Evolutionary conservation across 2,329 filamentous ascomycete species (phyloP), one percentile per base, ranked within the genome.

Genomic region (Ophioceras dolichostomum): DNA sequence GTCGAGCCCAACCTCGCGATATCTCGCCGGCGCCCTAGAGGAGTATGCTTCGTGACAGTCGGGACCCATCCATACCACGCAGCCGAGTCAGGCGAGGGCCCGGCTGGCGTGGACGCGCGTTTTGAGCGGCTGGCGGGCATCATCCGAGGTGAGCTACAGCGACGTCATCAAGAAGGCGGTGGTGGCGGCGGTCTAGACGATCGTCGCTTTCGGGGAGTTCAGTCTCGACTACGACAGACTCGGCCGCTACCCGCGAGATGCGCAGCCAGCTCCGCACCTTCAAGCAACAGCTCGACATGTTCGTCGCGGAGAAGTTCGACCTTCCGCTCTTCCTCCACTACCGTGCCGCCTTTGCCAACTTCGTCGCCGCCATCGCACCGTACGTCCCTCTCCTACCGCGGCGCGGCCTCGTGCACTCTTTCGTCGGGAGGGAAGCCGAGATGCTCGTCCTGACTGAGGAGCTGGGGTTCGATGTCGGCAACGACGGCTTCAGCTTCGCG

Each of bases 41-140:
- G n/a, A n/a, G n/a, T 22, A 67, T 64, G 76, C 41, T 61, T 53
- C 10, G 49, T 66, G 39, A 70, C 67, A 2, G 53, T 70, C 9
- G 67, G 67, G 2, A 55, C 70, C 4, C 67, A 70, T 39, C 66
- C 66, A 0, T 70, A 71, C 39, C 63, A 71, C 34, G 66, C 64
- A 0, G 47, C 47, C 0, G 64, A 68, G 39, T 58, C 65, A 1
- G 60, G 62, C 6, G 48, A 41, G 1, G 44, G 40, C 20, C 39
- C 36, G 12, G 42, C 4, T 1, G 18, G 13, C 31, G 4, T 20
- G 18, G 7, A 21, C 14, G 7, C 18, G 18, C 44, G 45, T 34
- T 52, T 39, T 37, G 48, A 41, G 5, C 47, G 55, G 14, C 42
- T 61, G 5, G 47, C 43, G 0, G 42, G 49, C 2, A 35, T 36